These are phyloP conservation scores for Picea engelmannii DNA, from an alignment of 83 land plant species.

Conservation along the genomic window DNA sequence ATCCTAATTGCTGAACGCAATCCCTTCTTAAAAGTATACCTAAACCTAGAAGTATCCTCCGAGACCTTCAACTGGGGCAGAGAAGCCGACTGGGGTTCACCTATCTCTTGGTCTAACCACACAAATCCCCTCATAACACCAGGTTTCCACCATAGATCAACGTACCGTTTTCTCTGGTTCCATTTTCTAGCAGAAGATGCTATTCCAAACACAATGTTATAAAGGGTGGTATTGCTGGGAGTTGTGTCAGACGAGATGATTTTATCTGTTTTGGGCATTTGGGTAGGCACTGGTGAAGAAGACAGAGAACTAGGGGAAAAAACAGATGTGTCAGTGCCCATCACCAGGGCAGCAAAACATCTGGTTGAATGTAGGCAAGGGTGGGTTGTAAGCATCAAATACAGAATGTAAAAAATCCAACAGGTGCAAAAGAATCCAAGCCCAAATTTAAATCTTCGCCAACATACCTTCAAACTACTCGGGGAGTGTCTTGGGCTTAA, in stretches of 20 bases:
- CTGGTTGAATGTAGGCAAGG: constrained; percentile 9
- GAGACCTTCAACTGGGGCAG: constrained; percentile 41
- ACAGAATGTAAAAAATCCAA: constrained; percentile 9
- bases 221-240: constrained; percentile 28
- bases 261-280: background rate
- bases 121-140: constrained; percentile 60
- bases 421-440: constrained; percentile 5
- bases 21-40: constrained; percentile 24
- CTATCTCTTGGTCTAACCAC: constrained; percentile 44
- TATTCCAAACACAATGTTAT: constrained; percentile 65
- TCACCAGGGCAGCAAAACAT: constrained; percentile 11
- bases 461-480: background rate
- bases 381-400: constrained; percentile 17
- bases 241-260: background rate
- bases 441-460: background rate
- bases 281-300: background rate
- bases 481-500: constrained; percentile 3
- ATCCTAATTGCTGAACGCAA: constrained; percentile 46
- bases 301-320: background rate
- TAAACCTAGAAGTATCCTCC: constrained; percentile 23
- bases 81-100: constrained; percentile 15
- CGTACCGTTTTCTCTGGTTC: constrained; percentile 35
- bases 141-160: constrained; percentile 74
- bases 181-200: constrained; percentile 55
- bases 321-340: constrained; percentile 3